These are phyloP conservation scores for Chromera velia DNA, from an alignment of 73 alveolate genomes.

Conservation along the genomic window DNA sequence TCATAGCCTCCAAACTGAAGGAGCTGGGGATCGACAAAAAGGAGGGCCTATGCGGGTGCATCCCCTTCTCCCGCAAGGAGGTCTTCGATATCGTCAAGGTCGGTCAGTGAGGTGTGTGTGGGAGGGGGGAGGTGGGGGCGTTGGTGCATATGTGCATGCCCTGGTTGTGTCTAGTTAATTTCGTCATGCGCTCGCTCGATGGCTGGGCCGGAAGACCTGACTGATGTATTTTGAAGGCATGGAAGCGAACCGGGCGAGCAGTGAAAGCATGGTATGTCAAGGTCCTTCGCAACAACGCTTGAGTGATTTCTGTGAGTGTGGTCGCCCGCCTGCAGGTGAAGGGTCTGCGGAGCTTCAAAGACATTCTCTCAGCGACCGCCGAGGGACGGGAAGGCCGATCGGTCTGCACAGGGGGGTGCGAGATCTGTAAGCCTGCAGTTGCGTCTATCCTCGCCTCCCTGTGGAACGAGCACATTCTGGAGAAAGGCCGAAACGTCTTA, in stretches of 20 bases:
- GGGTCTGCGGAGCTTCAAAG: constrained; percentile 8
- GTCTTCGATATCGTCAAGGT: constrained; percentile 18
- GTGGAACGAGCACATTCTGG: constrained; percentile 11
- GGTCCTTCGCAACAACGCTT: too few species aligned
- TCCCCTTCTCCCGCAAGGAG: constrained; percentile 15
- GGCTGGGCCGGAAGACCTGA: too few species aligned
- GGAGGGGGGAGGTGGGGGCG: too few species aligned
- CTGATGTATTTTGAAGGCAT: too few species aligned
- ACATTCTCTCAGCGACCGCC: constrained; percentile 4
- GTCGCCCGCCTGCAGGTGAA: too few species aligned
- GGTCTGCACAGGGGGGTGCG: constrained; percentile 3
- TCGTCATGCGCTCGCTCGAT: too few species aligned
- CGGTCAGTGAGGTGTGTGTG: too few species aligned
- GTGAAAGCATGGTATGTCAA: too few species aligned
- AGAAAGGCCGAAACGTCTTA: background rate
- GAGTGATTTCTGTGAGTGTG: too few species aligned
- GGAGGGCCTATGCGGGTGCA: background rate
- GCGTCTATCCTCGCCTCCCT: constrained; percentile 20
- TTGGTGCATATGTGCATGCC: too few species aligned
- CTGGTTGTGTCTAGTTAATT: too few species aligned
- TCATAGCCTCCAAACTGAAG: background rate
- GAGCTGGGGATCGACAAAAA: background rate
- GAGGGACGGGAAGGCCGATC: background rate
- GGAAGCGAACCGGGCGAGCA: too few species aligned
- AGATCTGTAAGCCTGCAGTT: constrained; percentile 21